Conservation (phyloP, 2,329 filamentous ascomycete genomes). For the Arachnopeziza araneosa region DNA sequence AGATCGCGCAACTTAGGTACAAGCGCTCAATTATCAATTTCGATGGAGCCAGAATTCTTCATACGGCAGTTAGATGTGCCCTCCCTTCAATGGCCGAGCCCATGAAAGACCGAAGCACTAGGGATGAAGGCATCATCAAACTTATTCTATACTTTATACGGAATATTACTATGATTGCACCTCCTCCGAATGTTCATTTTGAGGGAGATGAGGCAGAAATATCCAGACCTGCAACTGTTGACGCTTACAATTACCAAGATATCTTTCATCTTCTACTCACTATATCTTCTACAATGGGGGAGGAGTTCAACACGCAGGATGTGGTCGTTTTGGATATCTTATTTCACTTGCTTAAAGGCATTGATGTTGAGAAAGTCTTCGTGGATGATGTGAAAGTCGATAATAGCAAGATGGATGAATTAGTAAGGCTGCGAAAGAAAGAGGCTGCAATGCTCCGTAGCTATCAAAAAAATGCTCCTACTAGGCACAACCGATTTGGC, state of each 20-base stretch:
- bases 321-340: conserved; percentile 85
- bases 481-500: conserved; percentile 88
- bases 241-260: conserved; percentile 85
- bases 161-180: conserved; percentile 80
- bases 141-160: conserved; percentile 83
- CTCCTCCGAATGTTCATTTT: conserved; percentile 64
- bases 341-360: conserved; percentile 87
- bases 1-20: conserved; percentile 82
- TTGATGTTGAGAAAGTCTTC: conserved; percentile 79
- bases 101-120: conserved; percentile 65
- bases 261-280: conserved; percentile 82
- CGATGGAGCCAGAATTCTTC: conserved; percentile 69
- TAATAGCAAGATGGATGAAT: conserved; percentile 64
- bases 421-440: conserved; percentile 69
- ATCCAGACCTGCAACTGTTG: conserved; percentile 80
- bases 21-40: conserved; percentile 85
- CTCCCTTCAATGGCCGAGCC: conserved; percentile 80
- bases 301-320: conserved; percentile 88
- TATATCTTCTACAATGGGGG: conserved; percentile 84
- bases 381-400: conserved; percentile 70
- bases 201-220: conserved; percentile 89
- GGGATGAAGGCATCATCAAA: conserved; percentile 90
- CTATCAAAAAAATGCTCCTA: conserved; percentile 72
- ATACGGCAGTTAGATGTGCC: conserved; percentile 73
- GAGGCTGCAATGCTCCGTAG: conserved; percentile 78